Evolutionary conservation across 108 stramenopile species (phyloP), one percentile per base, ranked within the genome.

Genomic region (Nitzschia sp.): DNA sequence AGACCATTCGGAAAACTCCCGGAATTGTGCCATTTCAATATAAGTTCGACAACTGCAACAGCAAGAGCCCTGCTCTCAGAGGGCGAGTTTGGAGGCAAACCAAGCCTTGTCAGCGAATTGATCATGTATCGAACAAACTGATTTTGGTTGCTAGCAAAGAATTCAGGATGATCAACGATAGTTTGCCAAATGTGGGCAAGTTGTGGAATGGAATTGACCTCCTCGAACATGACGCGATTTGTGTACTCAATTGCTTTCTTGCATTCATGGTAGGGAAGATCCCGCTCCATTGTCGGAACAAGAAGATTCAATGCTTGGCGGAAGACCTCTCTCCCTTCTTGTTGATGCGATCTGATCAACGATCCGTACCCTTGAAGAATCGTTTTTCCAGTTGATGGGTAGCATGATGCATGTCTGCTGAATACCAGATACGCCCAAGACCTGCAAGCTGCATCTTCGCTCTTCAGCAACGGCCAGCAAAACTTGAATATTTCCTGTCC

Each of bases 341-440:
- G 81, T 63, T 95, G 93, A 69, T 92, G 81, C 3, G 85, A 75
- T 38, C 89, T 76, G 34, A 97, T 63, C 21, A 98, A 82, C 37
- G 89, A 85, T 10, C 77, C 65, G 72, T 89, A 89, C 11, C 94
- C 92, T 77, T 95, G 93, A 8, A 95, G 83, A 53, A 94, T 87
- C n/a, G 93, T 80, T 55, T 92, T 91, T 22, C 83, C 37, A 21
- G 95, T 91, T 9, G 95, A 88, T 25, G 83, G 87, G 11, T 59
- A 9, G n/a, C 66, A 78, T 15, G 79, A 53, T 42, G 95, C 88
- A 71, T 96, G 92, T 12, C 81, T 67, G 67, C 89, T 90, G 8
- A 97, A 73, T 55, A 92, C 91, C 41, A 95, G 64, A 73, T 96
- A 95, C 6, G 95, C 95, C 89, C 93, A 96, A 66, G 84, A 82